Evolutionary conservation across 768 basidiomycete genomes (phyloP), one percentile per base, ranked within the genome.

Genomic region (Leccinum pellstonianum): DNA sequence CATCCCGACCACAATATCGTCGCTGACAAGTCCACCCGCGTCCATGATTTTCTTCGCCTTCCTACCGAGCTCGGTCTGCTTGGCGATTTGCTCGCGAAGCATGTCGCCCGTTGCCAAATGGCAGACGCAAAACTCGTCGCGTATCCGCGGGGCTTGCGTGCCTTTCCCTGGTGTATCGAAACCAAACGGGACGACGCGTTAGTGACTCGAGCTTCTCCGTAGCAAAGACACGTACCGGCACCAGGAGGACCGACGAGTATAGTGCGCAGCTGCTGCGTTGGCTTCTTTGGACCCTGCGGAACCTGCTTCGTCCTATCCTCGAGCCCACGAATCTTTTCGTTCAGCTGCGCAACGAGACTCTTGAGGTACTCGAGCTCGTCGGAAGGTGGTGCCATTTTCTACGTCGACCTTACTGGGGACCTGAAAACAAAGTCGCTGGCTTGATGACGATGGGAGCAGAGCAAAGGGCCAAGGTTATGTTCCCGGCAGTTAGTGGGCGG

Each of bases 21-120:
- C 97, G 48, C 86, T 81, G 56, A 99, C 95, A 58, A 99, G 86
- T n/a, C 89, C 92, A 41, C 97, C 97, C 23, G 85, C 83, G 73
- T 98, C 96, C 91, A 99, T 97, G 73, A 98, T 87, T 76, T 94
- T 95, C 83, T 99, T 98, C 19, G 97, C 97, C 68, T 91, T 84
- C 50, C 89, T 77, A 62, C 97, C 97, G 46, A 99, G 85, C 47
- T 84, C 78, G 4, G 97, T 97, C 78, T 95, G 90, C 72, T 86
- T 75, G 37, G 86, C 70, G 61, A 99, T 94, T 75, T 99, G 94
- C 63, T 94, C 92, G 53, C 97, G 90, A 59, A 99, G 83, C 94
- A 99, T 96, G 80, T 99, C 97, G 19, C 97, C 97, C 31, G 97
- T 99, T 25, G 97, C 96, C 67, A 99, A 80, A 79, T 99, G 97